phyloP scores from a whole-genome alignment of 1,284 basidiomycete species.

The Rhodotorula sp. region DNA sequence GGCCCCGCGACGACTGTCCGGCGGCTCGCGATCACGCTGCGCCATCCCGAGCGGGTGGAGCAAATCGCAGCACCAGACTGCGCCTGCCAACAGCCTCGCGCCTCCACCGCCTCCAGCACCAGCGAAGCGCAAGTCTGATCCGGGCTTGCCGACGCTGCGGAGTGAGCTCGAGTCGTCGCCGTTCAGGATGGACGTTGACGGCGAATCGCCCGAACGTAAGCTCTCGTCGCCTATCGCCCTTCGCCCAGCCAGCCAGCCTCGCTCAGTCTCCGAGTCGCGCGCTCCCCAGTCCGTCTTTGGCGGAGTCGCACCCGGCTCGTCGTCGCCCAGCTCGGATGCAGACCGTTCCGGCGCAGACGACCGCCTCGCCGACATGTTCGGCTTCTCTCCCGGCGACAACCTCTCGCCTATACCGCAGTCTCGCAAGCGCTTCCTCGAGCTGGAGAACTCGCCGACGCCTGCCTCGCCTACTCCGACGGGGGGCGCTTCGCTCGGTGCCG shows the following conservation, averaged over 20 bases:
- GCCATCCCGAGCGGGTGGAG: conserved; percentile 17
- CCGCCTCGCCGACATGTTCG: conserved; percentile 25
- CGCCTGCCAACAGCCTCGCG: conserved; percentile 2
- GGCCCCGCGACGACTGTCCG: conserved; percentile 8
- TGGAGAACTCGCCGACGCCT: conserved; percentile 33
- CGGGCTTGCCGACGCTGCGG: conserved; percentile 16
- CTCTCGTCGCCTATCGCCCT: conserved; percentile 22
- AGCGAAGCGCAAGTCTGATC: conserved; percentile 35
- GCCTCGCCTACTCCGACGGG: conserved; percentile 20
- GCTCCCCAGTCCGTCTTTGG: background rate
- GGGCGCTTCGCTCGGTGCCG: conserved; percentile 14
- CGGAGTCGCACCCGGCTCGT: background rate
- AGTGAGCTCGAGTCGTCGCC: conserved; percentile 26
- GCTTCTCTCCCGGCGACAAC: conserved; percentile 14
- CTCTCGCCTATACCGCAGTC: conserved; percentile 34
- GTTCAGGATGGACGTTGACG: conserved; percentile 39
- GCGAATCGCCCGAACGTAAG: conserved; percentile 20
- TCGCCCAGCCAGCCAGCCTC: conserved; percentile 16
- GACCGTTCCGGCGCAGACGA: conserved; percentile 27
- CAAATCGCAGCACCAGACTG: conserved; percentile 8
- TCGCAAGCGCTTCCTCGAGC: conserved; percentile 39
- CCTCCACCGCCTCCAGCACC: conserved; percentile 18
- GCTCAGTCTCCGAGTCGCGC: conserved; percentile 31
- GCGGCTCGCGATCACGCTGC: conserved; percentile 12
- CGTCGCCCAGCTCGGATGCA: conserved; percentile 12